Evolutionary conservation across 306 rosid species (phyloP).

Genomic region (Casuarina equisetifolia): DNA sequence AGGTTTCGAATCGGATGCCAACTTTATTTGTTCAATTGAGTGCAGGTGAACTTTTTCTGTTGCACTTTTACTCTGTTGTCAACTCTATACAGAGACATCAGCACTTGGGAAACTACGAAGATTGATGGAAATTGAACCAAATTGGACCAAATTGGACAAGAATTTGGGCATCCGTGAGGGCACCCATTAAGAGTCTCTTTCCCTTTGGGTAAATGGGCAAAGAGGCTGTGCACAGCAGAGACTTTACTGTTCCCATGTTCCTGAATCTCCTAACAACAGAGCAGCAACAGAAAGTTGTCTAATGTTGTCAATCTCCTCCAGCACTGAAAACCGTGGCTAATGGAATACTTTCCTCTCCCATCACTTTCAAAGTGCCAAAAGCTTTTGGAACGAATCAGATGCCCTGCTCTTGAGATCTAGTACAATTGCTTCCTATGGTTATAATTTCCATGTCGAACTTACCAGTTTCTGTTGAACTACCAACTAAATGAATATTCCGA

Average conservation of each 20-base stretch:
- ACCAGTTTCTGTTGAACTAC: neutral
- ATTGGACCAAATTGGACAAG: neutral
- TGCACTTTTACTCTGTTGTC: conserved; percentile 4
- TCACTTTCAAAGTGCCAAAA: neutral
- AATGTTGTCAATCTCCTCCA: neutral
- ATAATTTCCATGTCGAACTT: neutral
- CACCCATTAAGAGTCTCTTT: neutral
- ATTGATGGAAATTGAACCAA: neutral
- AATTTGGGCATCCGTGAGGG: neutral
- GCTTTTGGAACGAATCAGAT: neutral
- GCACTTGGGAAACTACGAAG: neutral
- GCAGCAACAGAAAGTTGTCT: neutral
- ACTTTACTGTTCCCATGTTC: neutral
- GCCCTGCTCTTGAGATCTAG: neutral
- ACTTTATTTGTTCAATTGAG: neutral
- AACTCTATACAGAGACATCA: neutral
- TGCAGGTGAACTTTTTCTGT: conserved; percentile 57
- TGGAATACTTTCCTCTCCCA: neutral
- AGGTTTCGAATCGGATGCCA: conserved; percentile 14
- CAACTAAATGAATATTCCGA: neutral
- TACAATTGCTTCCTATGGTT: neutral
- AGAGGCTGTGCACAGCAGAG: neutral
- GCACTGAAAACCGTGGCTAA: neutral
- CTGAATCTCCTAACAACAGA: neutral
- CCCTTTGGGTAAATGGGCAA: neutral